Conservation (phyloP, 2,329 filamentous ascomycete genomes). For the Pseudogymnoascus sp. region DNA sequence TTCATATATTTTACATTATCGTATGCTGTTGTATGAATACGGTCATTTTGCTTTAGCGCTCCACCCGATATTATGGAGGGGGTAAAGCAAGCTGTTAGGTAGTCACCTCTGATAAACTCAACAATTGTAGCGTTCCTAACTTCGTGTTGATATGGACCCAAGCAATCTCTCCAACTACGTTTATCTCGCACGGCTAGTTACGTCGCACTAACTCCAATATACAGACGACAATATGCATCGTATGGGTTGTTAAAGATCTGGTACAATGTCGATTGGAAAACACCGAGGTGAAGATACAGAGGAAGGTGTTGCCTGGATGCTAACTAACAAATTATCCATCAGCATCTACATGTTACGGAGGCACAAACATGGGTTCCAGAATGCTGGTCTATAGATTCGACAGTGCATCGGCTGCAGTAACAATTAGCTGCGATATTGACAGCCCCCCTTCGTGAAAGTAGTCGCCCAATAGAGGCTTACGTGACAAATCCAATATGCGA, state of each 20-base stretch:
- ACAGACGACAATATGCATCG: too few relatives aligned
- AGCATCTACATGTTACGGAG: conserved; percentile 46
- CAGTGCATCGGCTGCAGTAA: conserved; percentile 34
- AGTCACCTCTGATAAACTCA: neutral
- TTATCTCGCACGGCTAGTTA: neutral
- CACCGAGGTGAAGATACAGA: conserved; percentile 23
- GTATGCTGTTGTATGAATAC: neutral
- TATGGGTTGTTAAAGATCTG: too few relatives aligned
- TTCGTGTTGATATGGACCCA: neutral
- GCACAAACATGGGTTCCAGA: conserved; percentile 43
- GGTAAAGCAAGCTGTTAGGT: neutral
- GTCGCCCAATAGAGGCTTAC: conserved; percentile 38
- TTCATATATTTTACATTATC: neutral
- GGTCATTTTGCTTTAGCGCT: neutral
- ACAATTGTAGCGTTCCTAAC: neutral
- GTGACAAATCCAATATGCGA: conserved; percentile 30
- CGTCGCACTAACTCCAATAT: neutral
- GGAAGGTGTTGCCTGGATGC: conserved; percentile 32
- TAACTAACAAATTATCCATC: conserved; percentile 35
- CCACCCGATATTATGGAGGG: neutral
- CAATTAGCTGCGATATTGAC: conserved; percentile 43
- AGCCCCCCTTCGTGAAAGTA: conserved; percentile 42
- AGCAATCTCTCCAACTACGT: neutral
- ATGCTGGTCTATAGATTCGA: conserved; percentile 36
- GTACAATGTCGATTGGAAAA: too few relatives aligned